Base-by-base conservation (phyloP, 768 basidiomycete genomes). In the Trametes cinnabarina region DNA sequence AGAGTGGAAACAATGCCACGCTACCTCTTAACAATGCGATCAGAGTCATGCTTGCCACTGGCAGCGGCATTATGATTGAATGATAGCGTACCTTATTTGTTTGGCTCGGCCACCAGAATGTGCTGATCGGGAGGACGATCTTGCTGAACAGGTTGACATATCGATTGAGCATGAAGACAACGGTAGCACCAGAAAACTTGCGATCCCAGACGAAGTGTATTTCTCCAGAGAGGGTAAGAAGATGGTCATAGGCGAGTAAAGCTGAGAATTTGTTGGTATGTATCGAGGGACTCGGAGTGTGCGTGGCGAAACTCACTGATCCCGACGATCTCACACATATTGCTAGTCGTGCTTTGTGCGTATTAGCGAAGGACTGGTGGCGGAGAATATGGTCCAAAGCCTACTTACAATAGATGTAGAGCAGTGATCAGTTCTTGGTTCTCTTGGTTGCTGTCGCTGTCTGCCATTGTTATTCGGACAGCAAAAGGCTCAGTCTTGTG, bases 91-190 rank as follows among this genome's bases (percentile, higher is more conserved):
- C 58, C n/a, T 55, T n/a, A 17, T 54, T 35, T 8, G 58, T 54
- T 22, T 54, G 47, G 17, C 50, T 42, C 10, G 58, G 53, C 58
- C 58, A 60, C 47, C 47, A 55, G 4, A 61, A 47, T 3, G 55
- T 42, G 39, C 47, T 51, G 17, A 55, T 48, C 12, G 57, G 47
- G 1, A 55, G 26, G 10, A 53, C 19, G 23, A 55, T 42, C 42
- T 54, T 46, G 37, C 42, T 46, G 26, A 51, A 35, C 3, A 62
- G 34, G 15, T 51, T 54, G 17, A 55, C 42, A 22, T 62, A 62
- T 2, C 62, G 57, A 34, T 63, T 63, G 7, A 63, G 35, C 19
- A 56, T 20, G 46, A 63, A 63, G 30, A 63, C 20, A 2, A 59
- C 41, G 1, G 57, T 63, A 20, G 57, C 52, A n/a, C 62, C 53